Conservation (phyloP, 768 basidiomycete species). For the Boletus speciosus region DNA sequence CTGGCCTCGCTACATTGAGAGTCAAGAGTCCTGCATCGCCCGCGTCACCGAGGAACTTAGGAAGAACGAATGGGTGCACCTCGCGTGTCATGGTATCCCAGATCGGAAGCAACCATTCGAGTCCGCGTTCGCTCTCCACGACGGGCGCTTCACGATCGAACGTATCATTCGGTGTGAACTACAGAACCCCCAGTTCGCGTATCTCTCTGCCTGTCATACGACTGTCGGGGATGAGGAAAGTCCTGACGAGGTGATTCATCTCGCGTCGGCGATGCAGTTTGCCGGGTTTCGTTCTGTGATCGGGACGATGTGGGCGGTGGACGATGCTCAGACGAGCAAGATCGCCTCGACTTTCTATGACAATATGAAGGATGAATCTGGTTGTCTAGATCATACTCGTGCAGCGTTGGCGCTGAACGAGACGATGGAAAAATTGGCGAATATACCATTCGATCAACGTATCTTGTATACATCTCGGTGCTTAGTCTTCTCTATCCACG, state of each 20-base stretch:
- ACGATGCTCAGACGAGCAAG: neutral
- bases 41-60: neutral
- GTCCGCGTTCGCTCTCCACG: neutral
- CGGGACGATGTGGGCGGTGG: constrained; percentile 3
- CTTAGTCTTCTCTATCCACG: too few species aligned
- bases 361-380: neutral
- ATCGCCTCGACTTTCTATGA: neutral
- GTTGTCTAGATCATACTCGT: neutral
- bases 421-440: neutral
- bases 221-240: constrained; percentile 8
- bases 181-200: constrained; percentile 12
- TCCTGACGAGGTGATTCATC: constrained; percentile 1
- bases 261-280: neutral
- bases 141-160: constrained; percentile 7
- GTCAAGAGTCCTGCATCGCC: neutral
- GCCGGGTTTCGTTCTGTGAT: neutral
- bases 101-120: too few species aligned
- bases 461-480: too few species aligned
- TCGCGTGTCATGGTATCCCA: constrained; percentile 25
- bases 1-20: too few species aligned
- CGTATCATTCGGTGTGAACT: constrained; percentile 3
- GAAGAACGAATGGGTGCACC: constrained; percentile 20
- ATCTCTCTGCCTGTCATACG: constrained; percentile 21
- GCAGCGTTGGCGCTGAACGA: neutral
- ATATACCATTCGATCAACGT: neutral